Conservation (phyloP, 108 stramenopile genomes). For the Cyclotella sp. region DNA sequence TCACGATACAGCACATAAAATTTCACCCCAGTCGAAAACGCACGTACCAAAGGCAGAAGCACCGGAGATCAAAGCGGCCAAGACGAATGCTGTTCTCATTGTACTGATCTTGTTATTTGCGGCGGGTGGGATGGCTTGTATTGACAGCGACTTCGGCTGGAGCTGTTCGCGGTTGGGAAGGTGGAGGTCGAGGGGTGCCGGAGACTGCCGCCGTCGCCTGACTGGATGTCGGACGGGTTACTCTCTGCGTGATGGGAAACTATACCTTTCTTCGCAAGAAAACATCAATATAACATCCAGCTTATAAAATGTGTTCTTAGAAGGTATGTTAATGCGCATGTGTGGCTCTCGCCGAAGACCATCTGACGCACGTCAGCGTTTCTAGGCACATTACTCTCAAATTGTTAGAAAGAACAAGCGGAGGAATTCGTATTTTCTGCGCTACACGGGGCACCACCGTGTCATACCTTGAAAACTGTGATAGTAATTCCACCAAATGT, state of each 20-base stretch:
- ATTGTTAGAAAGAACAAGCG: too few relatives aligned
- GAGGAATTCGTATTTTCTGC: too few relatives aligned
- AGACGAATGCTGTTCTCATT: conserved; percentile 64
- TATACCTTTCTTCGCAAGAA: background rate
- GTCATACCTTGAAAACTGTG: background rate
- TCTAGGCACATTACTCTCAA: too few relatives aligned
- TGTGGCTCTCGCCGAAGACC: background rate
- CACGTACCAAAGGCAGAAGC: conserved; percentile 79
- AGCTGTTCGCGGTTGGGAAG: background rate
- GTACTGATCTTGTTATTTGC: conserved; percentile 37
- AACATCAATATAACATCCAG: background rate
- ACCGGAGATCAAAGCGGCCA: conserved; percentile 62
- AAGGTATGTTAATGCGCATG: conserved; percentile 1
- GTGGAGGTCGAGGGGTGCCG: background rate
- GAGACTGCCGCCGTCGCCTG: background rate
- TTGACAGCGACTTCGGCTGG: background rate
- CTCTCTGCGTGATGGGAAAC: too few relatives aligned
- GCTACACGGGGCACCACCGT: background rate
- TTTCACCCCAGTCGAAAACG: background rate
- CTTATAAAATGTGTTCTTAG: background rate
- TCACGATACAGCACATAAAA: background rate
- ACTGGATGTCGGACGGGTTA: background rate
- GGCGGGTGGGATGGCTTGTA: background rate
- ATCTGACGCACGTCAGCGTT: conserved; percentile 1
- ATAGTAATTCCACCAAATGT: too few relatives aligned